Percentiles rank a stretch among this genome's conserved stretches.
These are phyloP conservation scores for Penicillium argentinense DNA, from an alignment of 495 filamentous ascomycete genomes.

Conservation along the genomic window DNA sequence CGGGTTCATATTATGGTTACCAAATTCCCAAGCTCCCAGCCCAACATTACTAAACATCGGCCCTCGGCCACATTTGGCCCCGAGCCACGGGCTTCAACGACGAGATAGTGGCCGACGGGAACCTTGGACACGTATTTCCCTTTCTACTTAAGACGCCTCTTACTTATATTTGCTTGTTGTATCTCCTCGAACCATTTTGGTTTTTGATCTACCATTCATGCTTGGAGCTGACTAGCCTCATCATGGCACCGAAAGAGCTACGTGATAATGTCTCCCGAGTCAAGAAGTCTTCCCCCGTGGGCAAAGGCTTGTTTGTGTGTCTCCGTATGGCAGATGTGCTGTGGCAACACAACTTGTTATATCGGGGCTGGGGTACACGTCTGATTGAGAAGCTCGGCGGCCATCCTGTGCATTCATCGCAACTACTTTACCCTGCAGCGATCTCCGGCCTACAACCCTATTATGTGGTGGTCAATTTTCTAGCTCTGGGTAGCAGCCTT, in stretches of 20 bases:
- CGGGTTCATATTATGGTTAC: too few relatives aligned
- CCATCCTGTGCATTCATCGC: conserved; percentile 6
- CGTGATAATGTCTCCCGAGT: conserved; percentile 20
- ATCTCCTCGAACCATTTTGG: too few relatives aligned
- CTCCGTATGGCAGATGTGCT: conserved; percentile 56
- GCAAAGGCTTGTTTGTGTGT: conserved; percentile 54
- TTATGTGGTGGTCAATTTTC: conserved; percentile 56
- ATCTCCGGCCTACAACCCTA: conserved; percentile 56
- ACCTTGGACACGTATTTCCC: too few relatives aligned
- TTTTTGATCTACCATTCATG: too few relatives aligned
- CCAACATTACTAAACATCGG: too few relatives aligned
- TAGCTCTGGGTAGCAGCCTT: conserved; percentile 47
- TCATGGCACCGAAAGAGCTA: conserved; percentile 7
- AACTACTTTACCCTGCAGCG: conserved; percentile 30
- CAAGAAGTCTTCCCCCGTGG: conserved; percentile 44
- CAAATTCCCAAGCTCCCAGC: too few relatives aligned
- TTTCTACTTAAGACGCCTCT: too few relatives aligned
- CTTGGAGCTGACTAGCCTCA: too few relatives aligned
- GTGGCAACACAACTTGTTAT: conserved; percentile 56
- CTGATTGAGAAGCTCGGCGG: conserved; percentile 18
- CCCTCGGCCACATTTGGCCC: too few relatives aligned
- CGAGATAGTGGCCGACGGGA: too few relatives aligned
- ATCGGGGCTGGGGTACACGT: conserved; percentile 17
- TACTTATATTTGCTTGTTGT: too few relatives aligned
- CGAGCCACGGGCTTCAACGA: too few relatives aligned